phyloP scores from a whole-genome alignment of 371 early-diverging fungal genomes.

The Mucor mucedo region DNA sequence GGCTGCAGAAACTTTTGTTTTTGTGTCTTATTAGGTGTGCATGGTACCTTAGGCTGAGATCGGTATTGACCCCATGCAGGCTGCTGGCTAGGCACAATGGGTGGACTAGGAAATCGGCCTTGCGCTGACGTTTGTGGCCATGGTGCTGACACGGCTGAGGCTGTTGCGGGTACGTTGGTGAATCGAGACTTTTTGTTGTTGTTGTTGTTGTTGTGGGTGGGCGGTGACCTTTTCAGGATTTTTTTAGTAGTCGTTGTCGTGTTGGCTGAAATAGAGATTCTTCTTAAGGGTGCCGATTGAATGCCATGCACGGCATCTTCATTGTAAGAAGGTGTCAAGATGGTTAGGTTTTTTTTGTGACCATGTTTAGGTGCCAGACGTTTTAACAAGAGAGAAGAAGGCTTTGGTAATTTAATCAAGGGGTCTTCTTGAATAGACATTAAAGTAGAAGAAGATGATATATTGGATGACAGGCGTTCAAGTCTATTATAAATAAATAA shows the following conservation, averaged over 20 bases:
- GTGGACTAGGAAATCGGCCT: constrained; percentile 44
- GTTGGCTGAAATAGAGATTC: constrained; percentile 19
- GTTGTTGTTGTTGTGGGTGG: constrained; percentile 9
- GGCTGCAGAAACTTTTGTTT: constrained; percentile 62
- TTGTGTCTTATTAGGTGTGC: constrained; percentile 15
- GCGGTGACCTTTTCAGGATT: constrained; percentile 7
- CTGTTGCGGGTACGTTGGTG: constrained; percentile 22
- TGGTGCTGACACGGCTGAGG: constrained; percentile 19
- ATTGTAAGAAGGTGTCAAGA: constrained; percentile 62
- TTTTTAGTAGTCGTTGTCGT: neutral
- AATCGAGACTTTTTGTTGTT: neutral
- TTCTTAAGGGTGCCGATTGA: constrained; percentile 59
- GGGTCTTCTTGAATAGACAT: constrained; percentile 1
- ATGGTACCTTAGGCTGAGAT: constrained; percentile 16
- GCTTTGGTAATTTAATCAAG: constrained; percentile 32
- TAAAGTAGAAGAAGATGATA: constrained; percentile 2
- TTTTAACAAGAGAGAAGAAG: constrained; percentile 49
- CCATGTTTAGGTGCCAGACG: constrained; percentile 47
- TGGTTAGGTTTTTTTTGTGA: constrained; percentile 63
- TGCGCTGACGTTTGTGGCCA: constrained; percentile 27
- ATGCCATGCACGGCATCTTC: constrained; percentile 38
- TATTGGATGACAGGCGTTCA: constrained; percentile 24
- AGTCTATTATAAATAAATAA: constrained; percentile 18
- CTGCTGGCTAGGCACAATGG: constrained; percentile 57
- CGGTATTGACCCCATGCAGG: constrained; percentile 28